These are phyloP conservation scores for Trametes sanguinea DNA, from an alignment of 768 basidiomycete genomes.

Conservation along the genomic window DNA sequence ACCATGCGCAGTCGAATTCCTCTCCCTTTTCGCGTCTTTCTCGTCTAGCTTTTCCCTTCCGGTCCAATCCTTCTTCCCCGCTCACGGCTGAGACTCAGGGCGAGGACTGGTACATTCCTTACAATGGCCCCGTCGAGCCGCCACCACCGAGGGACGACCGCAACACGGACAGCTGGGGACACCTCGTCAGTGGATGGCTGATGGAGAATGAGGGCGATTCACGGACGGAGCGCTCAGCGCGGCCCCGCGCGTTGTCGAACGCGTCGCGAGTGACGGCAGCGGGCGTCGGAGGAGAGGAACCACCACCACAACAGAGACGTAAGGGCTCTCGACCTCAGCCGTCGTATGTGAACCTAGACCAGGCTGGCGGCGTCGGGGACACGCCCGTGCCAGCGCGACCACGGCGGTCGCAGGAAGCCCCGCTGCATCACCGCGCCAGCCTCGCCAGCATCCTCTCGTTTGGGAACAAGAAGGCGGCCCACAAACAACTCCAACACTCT, in stretches of 20 bases:
- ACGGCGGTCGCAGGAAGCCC: constrained; percentile 26
- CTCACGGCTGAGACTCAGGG: constrained; percentile 27
- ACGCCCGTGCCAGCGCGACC: constrained; percentile 46
- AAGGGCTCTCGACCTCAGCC: constrained; percentile 26
- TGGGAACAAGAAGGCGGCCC: constrained; percentile 30
- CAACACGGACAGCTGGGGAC: constrained; percentile 36
- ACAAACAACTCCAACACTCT: constrained; percentile 25
- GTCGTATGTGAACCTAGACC: constrained; percentile 48
- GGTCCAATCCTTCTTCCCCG: constrained; percentile 27
- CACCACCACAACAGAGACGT: not conserved
- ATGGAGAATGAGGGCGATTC: constrained; percentile 22
- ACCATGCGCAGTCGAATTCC: constrained; percentile 23
- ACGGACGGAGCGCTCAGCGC: constrained; percentile 17
- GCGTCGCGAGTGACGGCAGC: constrained; percentile 34
- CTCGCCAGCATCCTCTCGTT: constrained; percentile 56
- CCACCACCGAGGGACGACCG: constrained; percentile 27
- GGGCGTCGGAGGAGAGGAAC: not conserved
- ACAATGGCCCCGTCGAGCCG: constrained; percentile 63
- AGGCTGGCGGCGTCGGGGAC: constrained; percentile 64
- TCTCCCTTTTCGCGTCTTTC: constrained; percentile 42
- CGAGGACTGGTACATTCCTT: constrained; percentile 64
- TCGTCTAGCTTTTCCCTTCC: constrained; percentile 35
- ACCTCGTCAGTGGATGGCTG: constrained; percentile 32
- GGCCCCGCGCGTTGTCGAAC: constrained; percentile 42
- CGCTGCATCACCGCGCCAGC: constrained; percentile 39